Evolutionary conservation across 306 rosid genomes (phyloP).

Genomic region (Sicyos edulis): DNA sequence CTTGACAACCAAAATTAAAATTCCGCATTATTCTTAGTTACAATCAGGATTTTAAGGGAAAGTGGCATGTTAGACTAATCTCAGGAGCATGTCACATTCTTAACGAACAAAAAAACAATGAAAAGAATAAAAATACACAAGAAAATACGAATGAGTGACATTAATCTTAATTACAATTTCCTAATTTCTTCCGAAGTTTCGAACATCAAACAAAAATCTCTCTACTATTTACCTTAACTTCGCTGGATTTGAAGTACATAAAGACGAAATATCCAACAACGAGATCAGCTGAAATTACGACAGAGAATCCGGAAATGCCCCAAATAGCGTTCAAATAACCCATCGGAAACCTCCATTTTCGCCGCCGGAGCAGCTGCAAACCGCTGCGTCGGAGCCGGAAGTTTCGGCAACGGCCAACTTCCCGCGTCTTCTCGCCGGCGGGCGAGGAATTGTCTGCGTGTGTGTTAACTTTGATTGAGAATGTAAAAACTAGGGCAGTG

Average conservation of each 20-base stretch:
- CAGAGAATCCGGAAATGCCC: slow-evolving; percentile 68
- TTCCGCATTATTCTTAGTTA: no score
- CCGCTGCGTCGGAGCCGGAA: background rate
- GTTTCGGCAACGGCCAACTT: background rate
- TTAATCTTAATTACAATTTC: background rate
- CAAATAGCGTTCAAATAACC: slow-evolving; percentile 41
- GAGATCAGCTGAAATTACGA: slow-evolving; percentile 62
- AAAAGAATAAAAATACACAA: background rate
- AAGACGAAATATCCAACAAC: slow-evolving; percentile 66
- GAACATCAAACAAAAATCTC: slow-evolving; percentile 1
- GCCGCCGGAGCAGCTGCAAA: background rate
- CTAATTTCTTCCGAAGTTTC: background rate
- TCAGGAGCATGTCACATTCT: slow-evolving; percentile 47
- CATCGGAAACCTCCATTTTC: slow-evolving; percentile 31
- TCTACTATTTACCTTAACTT: slow-evolving; percentile 44
- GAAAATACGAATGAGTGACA: background rate
- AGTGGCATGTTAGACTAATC: slow-evolving; percentile 20
- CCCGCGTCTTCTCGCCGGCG: no score
- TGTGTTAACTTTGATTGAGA: no score
- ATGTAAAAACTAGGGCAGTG: no score
- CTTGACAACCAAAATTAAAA: no score
- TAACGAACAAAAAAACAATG: background rate
- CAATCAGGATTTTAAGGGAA: no score
- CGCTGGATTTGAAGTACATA: slow-evolving; percentile 47
- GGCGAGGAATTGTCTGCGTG: no score